Evolutionary conservation across 2,329 filamentous ascomycete species (phyloP).

Genomic region (Thielaviopsis punctulata): DNA sequence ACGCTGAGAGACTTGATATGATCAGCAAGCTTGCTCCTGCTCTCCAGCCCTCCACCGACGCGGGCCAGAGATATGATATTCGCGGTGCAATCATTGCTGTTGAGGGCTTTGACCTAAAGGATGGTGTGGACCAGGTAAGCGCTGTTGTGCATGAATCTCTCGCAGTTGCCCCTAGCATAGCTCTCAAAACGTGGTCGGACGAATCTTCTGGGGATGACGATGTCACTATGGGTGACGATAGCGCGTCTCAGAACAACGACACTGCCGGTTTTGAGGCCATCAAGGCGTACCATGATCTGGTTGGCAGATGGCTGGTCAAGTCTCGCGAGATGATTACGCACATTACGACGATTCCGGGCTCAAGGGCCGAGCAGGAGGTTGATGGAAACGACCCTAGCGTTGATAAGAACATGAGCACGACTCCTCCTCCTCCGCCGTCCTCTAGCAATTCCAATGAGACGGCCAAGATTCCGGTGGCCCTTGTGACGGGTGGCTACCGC

Average conservation of each 20-base stretch:
- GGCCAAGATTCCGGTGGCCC: slow-evolving; percentile 32
- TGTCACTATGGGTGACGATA: slow-evolving; percentile 6
- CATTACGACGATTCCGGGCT: background rate
- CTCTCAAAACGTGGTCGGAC: slow-evolving; percentile 28
- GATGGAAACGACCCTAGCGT: background rate
- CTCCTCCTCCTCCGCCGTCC: background rate
- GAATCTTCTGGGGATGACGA: slow-evolving; percentile 13
- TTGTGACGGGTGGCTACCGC: slow-evolving; percentile 64
- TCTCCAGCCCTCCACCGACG: slow-evolving; percentile 25
- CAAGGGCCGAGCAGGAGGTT: background rate
- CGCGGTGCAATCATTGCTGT: slow-evolving; percentile 72
- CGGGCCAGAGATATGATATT: slow-evolving; percentile 21
- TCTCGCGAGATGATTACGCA: background rate
- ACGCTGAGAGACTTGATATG: slow-evolving; percentile 58
- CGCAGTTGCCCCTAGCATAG: slow-evolving; percentile 22
- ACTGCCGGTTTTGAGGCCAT: background rate
- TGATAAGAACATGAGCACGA: background rate
- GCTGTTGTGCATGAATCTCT: slow-evolving; percentile 49
- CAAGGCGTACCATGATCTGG: background rate
- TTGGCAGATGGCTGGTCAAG: background rate
- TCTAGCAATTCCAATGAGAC: background rate
- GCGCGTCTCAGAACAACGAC: background rate
- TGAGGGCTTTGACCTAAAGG: slow-evolving; percentile 51
- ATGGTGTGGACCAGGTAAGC: slow-evolving; percentile 37
- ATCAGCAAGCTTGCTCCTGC: slow-evolving; percentile 61